Base-by-base conservation (phyloP, 176 grass and related monocot genomes). In the Elaeis guineensis region DNA sequence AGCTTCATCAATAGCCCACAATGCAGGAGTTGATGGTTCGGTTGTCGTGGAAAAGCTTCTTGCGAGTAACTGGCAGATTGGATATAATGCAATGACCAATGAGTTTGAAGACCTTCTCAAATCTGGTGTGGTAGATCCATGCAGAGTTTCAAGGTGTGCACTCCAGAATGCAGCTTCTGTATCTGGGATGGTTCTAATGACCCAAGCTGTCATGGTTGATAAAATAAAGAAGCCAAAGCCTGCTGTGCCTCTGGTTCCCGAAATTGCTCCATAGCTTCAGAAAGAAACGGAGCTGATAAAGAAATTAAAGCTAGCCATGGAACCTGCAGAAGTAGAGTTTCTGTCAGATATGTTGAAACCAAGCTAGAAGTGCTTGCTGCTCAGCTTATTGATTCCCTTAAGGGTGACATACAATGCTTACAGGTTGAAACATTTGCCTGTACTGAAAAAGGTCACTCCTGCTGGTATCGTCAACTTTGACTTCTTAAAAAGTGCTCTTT, bases 91-190 rank as follows among this genome's bases (percentile, higher is more conserved):
- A 8, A 82, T 90, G 83, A 88, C 80, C 0, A 78, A 57, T 65
- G 54, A 61, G 22, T 85, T 84, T 19, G 87, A 90, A 75, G 83
- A 97, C 59, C 83, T 97, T 18, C 35, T 97, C 52, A 17, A 82
- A 49, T 85, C 74, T 6, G 92, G 92, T 16, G 81, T 97, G 60
- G 78, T 91, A 8, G 92, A 97, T n/a, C 92, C 87, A 17, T 87
- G 77, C 57, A 85, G 74, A 69, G 92, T 90, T 52, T 77, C 81
- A 15, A 81, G 83, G 80, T 88, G 87, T 1, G 84, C 89, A 11
- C 87, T 97, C 2, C 72, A 90, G 62, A 97, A 88, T 59, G 89
- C 83, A 5, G 80, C 87, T 21, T 97, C 92, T 7, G 79, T 97
- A 1, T 68, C 87, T 59, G 86, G 92, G 57, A 49, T 90, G 32